Evolutionary conservation across 768 basidiomycete species (phyloP), one percentile per base, ranked within the genome.

Genomic region (Leucogyrophana mollusca): DNA sequence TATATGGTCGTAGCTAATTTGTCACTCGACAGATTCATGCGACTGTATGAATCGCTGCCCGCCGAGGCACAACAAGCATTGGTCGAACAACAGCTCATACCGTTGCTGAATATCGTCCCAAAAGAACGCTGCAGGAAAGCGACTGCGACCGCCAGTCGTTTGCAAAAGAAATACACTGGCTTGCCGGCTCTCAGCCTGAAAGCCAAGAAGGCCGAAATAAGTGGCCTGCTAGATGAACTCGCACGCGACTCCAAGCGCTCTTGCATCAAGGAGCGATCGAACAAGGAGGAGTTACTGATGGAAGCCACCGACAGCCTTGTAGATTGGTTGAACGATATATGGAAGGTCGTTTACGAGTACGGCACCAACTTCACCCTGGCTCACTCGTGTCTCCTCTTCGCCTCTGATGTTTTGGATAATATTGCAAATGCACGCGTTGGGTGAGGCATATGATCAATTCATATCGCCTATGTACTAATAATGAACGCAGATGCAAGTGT

Each of bases 251-350:
- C 74, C 0, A 84, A 84, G 51, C 63, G 73, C 3, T 66, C 77
- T 1, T 65, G 78, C 46, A 64, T 80, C 51, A 76, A 71, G 42
- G 83, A 83, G 41, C 67, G 69, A 23, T 81, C 80, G 2, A 73
- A 68, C 49, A 70, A 74, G 22, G 74, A 78, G 16, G 80, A 83
- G 49, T 68, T 87, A 2, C 55, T 85, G 11, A 52, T 65, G 18
- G 83, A 87, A 58, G 72, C 77, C 6, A 64, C 84, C 8, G 73
- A 79, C 38, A 80, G 71, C 52, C 59, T 86, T 18, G 64, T 74
- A 0, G 56, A 56, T n/a, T 87, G 83, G 83, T 56, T 87, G 39
- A 78, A 71, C 56, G 75, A 81, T 51, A 77, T 87, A 27, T 87
- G 85, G 85, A 69, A 59, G 43, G 69, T 74, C 24, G 77, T 77